phyloP scores from a whole-genome alignment of 2,329 filamentous ascomycete genomes.

The Zasmidium citrigriseum region DNA sequence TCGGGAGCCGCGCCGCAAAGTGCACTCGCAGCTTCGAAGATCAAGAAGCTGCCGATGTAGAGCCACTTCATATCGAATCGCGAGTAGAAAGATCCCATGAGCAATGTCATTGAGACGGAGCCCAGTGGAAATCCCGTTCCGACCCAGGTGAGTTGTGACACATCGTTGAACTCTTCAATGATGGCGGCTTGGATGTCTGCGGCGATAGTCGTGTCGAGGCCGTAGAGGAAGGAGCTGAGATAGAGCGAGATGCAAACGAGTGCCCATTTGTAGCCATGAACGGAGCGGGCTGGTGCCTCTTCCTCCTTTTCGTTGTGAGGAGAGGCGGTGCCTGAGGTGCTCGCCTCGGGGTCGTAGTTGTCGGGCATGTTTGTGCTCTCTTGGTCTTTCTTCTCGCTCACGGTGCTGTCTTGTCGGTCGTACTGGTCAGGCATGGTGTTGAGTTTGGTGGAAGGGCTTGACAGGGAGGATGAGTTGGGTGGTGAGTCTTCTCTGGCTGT shows the following conservation, averaged over 20 bases:
- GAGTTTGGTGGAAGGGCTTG: too few relatives aligned
- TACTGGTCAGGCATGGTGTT: too few relatives aligned
- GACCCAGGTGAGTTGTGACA: conserved; percentile 4
- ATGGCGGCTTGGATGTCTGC: conserved; percentile 5
- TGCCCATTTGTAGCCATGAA: conserved; percentile 1
- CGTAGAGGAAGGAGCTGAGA: background rate
- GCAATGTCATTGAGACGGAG: conserved; percentile 25
- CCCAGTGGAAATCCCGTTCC: conserved; percentile 27
- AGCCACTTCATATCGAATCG: conserved; percentile 33
- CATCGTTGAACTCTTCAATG: background rate
- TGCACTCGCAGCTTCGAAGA: conserved; percentile 33
- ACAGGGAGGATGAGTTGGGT: too few relatives aligned
- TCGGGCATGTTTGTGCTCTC: too few relatives aligned
- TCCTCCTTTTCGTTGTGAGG: too few relatives aligned
- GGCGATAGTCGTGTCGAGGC: conserved; percentile 10
- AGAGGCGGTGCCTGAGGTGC: too few relatives aligned
- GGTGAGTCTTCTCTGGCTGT: too few relatives aligned
- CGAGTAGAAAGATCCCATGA: conserved; percentile 26
- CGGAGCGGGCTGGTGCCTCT: too few relatives aligned
- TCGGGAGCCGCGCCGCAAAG: conserved; percentile 36
- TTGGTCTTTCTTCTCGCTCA: too few relatives aligned
- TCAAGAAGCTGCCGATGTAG: conserved; percentile 24
- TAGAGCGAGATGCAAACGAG: background rate
- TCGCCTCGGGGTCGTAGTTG: too few relatives aligned
- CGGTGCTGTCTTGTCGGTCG: too few relatives aligned